These are phyloP conservation scores for Pichia inconspicua DNA, from an alignment of 1,139 yeast genomes.

Conservation along the genomic window DNA sequence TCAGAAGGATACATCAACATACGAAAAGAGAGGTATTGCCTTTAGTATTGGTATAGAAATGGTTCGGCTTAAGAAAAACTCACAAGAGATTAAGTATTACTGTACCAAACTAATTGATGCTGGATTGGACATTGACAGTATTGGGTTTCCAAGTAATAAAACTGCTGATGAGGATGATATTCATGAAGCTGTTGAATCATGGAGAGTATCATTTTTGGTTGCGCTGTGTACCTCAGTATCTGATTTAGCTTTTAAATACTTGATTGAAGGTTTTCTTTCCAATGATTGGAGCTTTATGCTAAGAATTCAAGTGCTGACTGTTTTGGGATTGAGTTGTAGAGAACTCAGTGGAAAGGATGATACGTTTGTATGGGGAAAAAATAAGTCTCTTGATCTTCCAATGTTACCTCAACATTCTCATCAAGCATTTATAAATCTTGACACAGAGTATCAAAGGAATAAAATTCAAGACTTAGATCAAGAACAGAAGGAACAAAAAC, in stretches of 20 bases:
- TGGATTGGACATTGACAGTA: slow-evolving; percentile 44
- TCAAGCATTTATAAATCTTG: slow-evolving; percentile 27
- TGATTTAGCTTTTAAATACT: slow-evolving; percentile 28
- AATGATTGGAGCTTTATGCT: slow-evolving; percentile 67
- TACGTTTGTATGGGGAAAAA: slow-evolving; percentile 32
- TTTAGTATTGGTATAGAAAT: slow-evolving; percentile 47
- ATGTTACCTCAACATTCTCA: slow-evolving; percentile 43
- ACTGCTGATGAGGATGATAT: slow-evolving; percentile 7
- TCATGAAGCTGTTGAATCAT: slow-evolving; percentile 38
- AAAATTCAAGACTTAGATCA: slow-evolving; percentile 9
- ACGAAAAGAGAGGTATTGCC: slow-evolving; percentile 45
- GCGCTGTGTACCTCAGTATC: slow-evolving; percentile 48
- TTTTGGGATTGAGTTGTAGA: slow-evolving; percentile 52
- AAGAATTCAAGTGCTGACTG: slow-evolving; percentile 46
- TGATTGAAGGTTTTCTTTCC: slow-evolving; percentile 37
- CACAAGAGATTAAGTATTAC: slow-evolving; percentile 47
- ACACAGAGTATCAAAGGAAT: slow-evolving; percentile 1
- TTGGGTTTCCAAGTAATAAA: slow-evolving; percentile 29
- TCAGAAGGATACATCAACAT: slow-evolving; percentile 36
- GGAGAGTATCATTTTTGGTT: slow-evolving; percentile 42
- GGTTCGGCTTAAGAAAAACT: slow-evolving; percentile 46
- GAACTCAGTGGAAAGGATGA: slow-evolving; percentile 51
- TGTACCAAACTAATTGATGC: slow-evolving; percentile 39
- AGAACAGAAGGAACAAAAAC: slow-evolving; percentile 18
- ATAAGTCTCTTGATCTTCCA: slow-evolving; percentile 28